Base-by-base conservation (phyloP, 139 green algal genomes). In the Volvox africanus region DNA sequence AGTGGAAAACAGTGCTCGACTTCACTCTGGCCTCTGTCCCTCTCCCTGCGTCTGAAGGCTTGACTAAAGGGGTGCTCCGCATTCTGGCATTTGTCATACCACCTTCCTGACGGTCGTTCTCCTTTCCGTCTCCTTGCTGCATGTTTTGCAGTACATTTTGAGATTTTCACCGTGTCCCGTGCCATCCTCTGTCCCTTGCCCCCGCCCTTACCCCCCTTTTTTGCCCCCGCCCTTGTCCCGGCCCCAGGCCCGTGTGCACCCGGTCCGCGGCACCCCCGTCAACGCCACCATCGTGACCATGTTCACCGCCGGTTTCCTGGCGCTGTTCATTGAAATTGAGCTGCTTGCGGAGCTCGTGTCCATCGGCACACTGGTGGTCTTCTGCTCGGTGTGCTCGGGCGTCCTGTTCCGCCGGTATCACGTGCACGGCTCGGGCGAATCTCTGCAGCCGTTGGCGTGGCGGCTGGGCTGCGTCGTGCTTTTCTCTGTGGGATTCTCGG, bases 331-430 rank as follows among this genome's bases (percentile, higher is more conserved):
- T 11, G 94, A 98, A 93, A 97, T 99, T 68, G 95, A 97, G 73
- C 44, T 96, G 33, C 94, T 99, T 33, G 95, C 97, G 0, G 95
- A 97, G 92, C 92, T 99, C 36, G 97, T 99, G 20, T 97, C 94
- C 85, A 97, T 98, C 21, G 97, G 97, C 82, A 98, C 97, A 16
- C 95, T 99, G 18, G 94, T 97, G 71, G 95, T 99, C 3, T 99
- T 99, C 87, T 90, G 92, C 76, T 89, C 93, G 61, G 97, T 99
- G 44, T 95, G 92, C 85, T 67, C 91, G 0, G 96, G 90, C 22
- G 79, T 96, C 30, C 71, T 98, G 35, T 96, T 93, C 89, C 90
- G 93, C 65, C 94, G 94, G 16, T 94, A 94, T 91, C 82, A 95
- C 82, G 91, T 93, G 69, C 92, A 90, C 3, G 91, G 92, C 35